These are phyloP conservation scores for Spirogloea muscicola DNA, from an alignment of 139 green algal species.

Conservation along the genomic window DNA sequence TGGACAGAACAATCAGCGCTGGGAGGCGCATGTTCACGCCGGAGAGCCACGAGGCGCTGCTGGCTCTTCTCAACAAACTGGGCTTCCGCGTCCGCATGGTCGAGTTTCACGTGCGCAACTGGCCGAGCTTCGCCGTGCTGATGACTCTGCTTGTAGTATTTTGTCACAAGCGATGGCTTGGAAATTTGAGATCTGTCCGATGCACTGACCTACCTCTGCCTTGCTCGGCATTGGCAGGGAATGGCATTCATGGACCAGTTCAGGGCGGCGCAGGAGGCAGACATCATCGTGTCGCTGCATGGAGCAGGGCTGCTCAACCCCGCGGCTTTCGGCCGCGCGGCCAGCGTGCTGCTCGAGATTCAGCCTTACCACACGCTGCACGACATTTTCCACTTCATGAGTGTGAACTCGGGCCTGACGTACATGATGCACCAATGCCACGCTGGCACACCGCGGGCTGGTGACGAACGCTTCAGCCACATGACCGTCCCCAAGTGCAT, in stretches of 20 bases:
- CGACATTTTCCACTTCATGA: constrained; percentile 28
- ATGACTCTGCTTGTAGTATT: too few species aligned
- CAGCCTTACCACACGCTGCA: background rate
- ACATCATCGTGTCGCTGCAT: constrained; percentile 35
- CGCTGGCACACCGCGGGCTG: background rate
- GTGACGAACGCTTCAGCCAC: constrained; percentile 2
- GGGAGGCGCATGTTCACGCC: background rate
- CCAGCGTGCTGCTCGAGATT: constrained; percentile 21
- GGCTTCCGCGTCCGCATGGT: too few species aligned
- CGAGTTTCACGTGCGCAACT: too few species aligned
- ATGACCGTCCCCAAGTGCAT: background rate
- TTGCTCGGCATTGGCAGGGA: too few species aligned
- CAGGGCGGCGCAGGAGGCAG: background rate
- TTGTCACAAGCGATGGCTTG: too few species aligned
- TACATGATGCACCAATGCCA: constrained; percentile 39
- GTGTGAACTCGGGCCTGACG: constrained; percentile 12
- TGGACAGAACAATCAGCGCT: background rate
- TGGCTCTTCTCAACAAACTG: background rate
- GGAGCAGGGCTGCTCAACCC: constrained; percentile 29
- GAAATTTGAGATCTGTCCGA: too few species aligned
- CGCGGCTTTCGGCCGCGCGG: constrained; percentile 11
- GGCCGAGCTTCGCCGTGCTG: too few species aligned
- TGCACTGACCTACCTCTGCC: too few species aligned
- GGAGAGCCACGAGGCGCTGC: background rate
- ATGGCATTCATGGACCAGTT: constrained; percentile 25